Conservation (phyloP, 805 yeast genomes). For the Candida nanaspora region DNA sequence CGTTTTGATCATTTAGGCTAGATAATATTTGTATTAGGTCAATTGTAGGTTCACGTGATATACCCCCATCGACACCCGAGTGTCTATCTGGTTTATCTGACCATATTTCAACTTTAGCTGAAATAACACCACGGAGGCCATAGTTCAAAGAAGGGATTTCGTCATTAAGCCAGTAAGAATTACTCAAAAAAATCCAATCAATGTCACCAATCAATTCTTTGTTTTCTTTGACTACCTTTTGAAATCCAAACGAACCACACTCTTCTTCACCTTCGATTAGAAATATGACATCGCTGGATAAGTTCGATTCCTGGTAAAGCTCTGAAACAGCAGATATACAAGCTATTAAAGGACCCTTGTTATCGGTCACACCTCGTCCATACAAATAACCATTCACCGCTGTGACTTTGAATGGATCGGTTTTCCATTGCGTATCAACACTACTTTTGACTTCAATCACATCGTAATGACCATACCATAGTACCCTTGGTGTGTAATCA, state of each 20-base stretch:
- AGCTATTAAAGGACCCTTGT: slow-evolving; percentile 89
- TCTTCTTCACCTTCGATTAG: slow-evolving; percentile 95
- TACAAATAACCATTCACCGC: slow-evolving; percentile 80
- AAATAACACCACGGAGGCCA: slow-evolving; percentile 88
- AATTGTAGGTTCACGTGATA: slow-evolving; percentile 79
- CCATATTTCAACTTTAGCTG: slow-evolving; percentile 62
- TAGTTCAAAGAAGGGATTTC: slow-evolving; percentile 85
- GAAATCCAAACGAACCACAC: slow-evolving; percentile 83
- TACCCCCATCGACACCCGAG: slow-evolving; percentile 96
- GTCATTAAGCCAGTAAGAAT: slow-evolving; percentile 92
- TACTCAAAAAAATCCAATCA: slow-evolving; percentile 86
- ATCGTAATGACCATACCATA: slow-evolving; percentile 97
- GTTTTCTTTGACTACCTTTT: slow-evolving; percentile 50
- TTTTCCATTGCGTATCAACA: slow-evolving; percentile 50
- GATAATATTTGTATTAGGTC: slow-evolving; percentile 73
- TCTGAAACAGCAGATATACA: slow-evolving; percentile 84
- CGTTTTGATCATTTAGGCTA: slow-evolving; percentile 49
- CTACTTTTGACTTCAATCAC: slow-evolving; percentile 69
- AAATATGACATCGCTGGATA: slow-evolving; percentile 71
- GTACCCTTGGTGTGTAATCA: slow-evolving; percentile 36
- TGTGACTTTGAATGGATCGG: slow-evolving; percentile 71
- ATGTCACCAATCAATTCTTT: slow-evolving; percentile 55
- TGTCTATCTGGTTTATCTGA: slow-evolving; percentile 84
- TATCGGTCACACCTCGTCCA: slow-evolving; percentile 92
- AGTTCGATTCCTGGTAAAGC: slow-evolving; percentile 38